These are phyloP conservation scores for Cornus controversa DNA, from an alignment of 148 eudicot species.

Conservation along the genomic window DNA sequence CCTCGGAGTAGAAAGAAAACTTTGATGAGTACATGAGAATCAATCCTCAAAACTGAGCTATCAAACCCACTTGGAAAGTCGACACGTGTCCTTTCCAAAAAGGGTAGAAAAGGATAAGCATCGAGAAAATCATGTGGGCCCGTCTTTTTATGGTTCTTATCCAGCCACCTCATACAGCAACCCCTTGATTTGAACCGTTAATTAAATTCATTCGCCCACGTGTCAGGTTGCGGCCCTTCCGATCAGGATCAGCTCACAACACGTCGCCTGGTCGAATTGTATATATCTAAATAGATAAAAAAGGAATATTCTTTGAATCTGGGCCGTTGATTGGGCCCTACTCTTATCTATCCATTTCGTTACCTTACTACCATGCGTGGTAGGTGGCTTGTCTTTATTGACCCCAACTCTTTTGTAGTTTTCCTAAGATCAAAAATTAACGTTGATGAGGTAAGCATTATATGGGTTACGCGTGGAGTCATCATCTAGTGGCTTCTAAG, in stretches of 20 bases:
- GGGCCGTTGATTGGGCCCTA: background rate
- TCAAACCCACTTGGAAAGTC: background rate
- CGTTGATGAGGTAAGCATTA: too few species aligned
- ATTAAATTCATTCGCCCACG: background rate
- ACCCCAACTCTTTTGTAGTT: background rate
- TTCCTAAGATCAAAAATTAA: too few species aligned
- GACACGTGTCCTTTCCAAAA: background rate
- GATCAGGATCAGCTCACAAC: background rate
- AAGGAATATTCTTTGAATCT: background rate
- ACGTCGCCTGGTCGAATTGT: conserved; percentile 2
- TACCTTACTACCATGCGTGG: background rate
- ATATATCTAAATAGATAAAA: background rate
- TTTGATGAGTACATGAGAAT: too few species aligned
- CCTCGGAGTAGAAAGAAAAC: background rate
- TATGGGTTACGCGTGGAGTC: too few species aligned
- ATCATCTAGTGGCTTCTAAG: background rate
- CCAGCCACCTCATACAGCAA: background rate
- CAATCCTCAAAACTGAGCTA: background rate
- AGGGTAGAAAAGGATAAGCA: background rate
- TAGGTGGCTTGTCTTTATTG: background rate
- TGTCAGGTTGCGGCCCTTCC: too few species aligned
- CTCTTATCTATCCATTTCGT: background rate
- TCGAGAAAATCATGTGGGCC: background rate
- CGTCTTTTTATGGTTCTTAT: background rate
- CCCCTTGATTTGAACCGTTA: background rate